Evolutionary conservation across 768 basidiomycete species (phyloP).

Genomic region (Paxillus ammoniavirescens): DNA sequence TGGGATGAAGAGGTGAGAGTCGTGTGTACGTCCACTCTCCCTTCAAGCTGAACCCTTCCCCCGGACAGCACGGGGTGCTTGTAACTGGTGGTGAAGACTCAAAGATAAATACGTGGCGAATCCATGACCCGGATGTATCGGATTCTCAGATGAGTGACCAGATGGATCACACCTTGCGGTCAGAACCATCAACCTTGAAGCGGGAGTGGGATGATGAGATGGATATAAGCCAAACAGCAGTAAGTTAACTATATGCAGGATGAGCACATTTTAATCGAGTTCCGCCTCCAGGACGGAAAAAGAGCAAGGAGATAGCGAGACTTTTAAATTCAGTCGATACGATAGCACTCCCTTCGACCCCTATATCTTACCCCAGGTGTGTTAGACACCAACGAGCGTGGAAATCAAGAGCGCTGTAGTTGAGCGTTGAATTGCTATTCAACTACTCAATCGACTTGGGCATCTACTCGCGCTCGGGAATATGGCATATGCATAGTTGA

Average conservation of each 20-base stretch:
- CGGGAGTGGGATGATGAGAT: slow-evolving; percentile 23
- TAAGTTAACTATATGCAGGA: slow-evolving; percentile 7
- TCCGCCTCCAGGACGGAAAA: slow-evolving; percentile 17
- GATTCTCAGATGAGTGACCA: neutral
- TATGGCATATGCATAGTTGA: slow-evolving; percentile 25
- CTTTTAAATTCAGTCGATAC: neutral
- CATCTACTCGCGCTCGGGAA: slow-evolving; percentile 11
- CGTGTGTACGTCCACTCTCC: neutral
- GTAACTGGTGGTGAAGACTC: slow-evolving; percentile 53
- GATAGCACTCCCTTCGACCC: neutral
- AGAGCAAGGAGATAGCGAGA: slow-evolving; percentile 14
- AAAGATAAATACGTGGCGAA: slow-evolving; percentile 44
- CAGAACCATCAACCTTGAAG: slow-evolving; percentile 13
- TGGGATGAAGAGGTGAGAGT: slow-evolving; percentile 53
- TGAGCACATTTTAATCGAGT: neutral
- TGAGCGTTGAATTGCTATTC: neutral
- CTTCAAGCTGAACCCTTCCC: slow-evolving; percentile 1
- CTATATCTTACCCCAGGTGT: neutral
- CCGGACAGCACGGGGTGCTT: slow-evolving; percentile 36
- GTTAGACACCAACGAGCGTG: neutral
- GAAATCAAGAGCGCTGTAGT: neutral
- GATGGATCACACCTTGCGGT: slow-evolving; percentile 13
- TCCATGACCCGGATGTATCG: slow-evolving; percentile 4
- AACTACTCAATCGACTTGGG: neutral
- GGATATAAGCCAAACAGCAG: slow-evolving; percentile 11